A percentile compares a stretch with the other conserved stretches of the same genome.
Evolutionary conservation across 2,329 filamentous ascomycete genomes (phyloP).

Genomic region (Graphilbum fragrans): DNA sequence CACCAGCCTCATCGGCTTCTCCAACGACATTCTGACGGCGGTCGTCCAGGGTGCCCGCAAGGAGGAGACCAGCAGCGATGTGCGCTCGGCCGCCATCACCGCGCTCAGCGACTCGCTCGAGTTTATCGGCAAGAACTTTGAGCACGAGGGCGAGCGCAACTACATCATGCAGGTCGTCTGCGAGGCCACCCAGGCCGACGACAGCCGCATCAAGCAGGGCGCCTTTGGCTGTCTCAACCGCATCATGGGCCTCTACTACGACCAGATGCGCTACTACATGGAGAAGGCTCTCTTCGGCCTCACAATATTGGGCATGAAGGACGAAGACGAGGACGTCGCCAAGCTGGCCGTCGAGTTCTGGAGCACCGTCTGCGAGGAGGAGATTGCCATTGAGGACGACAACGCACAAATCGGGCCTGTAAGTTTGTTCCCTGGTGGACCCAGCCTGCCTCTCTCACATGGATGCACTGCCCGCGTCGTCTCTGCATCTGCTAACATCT

Average conservation of each 20-base stretch:
- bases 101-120: conserved; percentile 93
- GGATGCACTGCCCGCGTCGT: background rate
- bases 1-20: conserved; percentile 69
- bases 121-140: conserved; percentile 96
- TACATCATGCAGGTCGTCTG: conserved; percentile 99
- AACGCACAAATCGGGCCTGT: conserved; percentile 56
- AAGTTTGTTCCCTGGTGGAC: background rate
- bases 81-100: conserved; percentile 83
- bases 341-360: conserved; percentile 98
- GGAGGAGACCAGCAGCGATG: conserved; percentile 84
- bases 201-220: conserved; percentile 85
- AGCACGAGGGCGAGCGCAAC: conserved; percentile 97
- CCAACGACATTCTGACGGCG: conserved; percentile 93
- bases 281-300: conserved; percentile 97
- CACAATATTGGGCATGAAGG: conserved; percentile 98
- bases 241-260: conserved; percentile 98
- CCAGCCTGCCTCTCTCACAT: background rate
- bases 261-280: conserved; percentile 99
- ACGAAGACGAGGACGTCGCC: conserved; percentile 89
- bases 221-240: conserved; percentile 96
- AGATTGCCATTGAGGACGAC: conserved; percentile 95
- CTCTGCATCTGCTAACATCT: conserved; percentile 7
- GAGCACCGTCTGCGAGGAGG: conserved; percentile 99
- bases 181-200: conserved; percentile 90
- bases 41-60: conserved; percentile 96